Percentiles rank a stretch among this genome's conserved stretches.
phyloP scores from a whole-genome alignment of 208 protist species.

The Trypanosomatidae sp. region DNA sequence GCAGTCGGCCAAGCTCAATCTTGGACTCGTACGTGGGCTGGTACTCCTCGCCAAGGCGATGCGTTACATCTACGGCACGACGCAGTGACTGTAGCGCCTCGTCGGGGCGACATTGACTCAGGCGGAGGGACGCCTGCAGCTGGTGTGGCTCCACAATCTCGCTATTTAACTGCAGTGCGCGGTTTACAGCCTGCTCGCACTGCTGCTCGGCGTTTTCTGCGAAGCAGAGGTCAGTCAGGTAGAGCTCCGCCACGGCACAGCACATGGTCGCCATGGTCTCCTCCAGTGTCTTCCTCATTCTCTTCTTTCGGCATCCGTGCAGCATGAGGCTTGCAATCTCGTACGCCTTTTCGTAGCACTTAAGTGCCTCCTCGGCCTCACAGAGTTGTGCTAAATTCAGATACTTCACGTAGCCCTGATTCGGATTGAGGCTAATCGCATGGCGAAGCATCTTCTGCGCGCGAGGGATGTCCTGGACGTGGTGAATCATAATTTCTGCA shows the following conservation, averaged over 20 bases:
- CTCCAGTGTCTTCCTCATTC: slow-evolving; percentile 44
- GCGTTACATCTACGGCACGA: slow-evolving; percentile 74
- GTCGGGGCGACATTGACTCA: slow-evolving; percentile 74
- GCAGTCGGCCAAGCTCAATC: slow-evolving; percentile 85
- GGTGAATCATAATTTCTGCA: slow-evolving; percentile 91
- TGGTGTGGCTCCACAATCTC: slow-evolving; percentile 82
- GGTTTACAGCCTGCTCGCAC: slow-evolving; percentile 69
- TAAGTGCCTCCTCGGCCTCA: slow-evolving; percentile 72
- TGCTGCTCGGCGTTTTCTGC: slow-evolving; percentile 75
- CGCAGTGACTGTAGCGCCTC: slow-evolving; percentile 71
- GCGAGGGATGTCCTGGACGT: slow-evolving; percentile 57
- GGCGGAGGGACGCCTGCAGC: slow-evolving; percentile 75
- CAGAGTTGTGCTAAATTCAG: slow-evolving; percentile 89
- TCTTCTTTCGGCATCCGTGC: slow-evolving; percentile 50
- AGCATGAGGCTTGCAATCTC: slow-evolving; percentile 66
- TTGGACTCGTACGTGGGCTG: slow-evolving; percentile 92
- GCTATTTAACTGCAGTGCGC: slow-evolving; percentile 50
- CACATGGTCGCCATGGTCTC: slow-evolving; percentile 85
- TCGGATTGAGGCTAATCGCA: slow-evolving; percentile 80
- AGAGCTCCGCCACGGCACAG: slow-evolving; percentile 90
- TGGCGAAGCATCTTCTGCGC: slow-evolving; percentile 86
- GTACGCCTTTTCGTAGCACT: slow-evolving; percentile 81
- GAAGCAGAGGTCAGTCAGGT: slow-evolving; percentile 90
- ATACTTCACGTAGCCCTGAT: slow-evolving; percentile 90
- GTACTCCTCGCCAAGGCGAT: slow-evolving; percentile 79